Evolutionary conservation across 1,139 yeast genomes (phyloP), one percentile per base, ranked within the genome.

Genomic region (Candida sanyaensis): DNA sequence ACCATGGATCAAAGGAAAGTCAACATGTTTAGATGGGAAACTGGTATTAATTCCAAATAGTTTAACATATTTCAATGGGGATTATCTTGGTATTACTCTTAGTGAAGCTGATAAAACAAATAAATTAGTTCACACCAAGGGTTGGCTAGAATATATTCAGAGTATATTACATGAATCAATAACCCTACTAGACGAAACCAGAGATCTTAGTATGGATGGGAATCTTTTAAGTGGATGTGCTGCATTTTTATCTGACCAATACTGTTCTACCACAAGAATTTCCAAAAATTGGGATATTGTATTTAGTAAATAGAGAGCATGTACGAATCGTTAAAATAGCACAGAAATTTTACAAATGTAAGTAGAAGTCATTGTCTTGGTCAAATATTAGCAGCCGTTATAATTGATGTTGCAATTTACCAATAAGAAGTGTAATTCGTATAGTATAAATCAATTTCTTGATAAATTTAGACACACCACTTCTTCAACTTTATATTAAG

Each of bases 41-140:
- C 55, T 54, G 37, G 63, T 57, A 1, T 48, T 61, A 42, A 58
- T 58, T 7, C 65, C 65, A 1, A 61, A 61, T 45, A 56, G 62
- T 26, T 56, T 61, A 13, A 54, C 61, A 3, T 57, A 52, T 47
- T 60, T 64, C 62, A 31, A 41, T 9, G 40, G 32, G 4, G 65
- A 59, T 45, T 46, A 54, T n/a, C 55, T 61, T 60, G 62, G 59
- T 1, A 43, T 61, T 5, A 56, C 63, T 1, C 52, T 58, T 39
- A 58, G 63, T 36, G 62, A 55, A 41, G 62, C 64, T 9, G 64
- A 61, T 45, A 45, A 53, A 30, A 54, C 54, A 24, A 60, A 60
- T 45, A 57, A 55, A 32, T 37, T 58, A 12, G 43, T 61, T 1
- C 57, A 56, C 27, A 46, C 58, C 1, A 53, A 48, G 31, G 65